These are phyloP conservation scores for Dactylorhiza incarnata DNA, from an alignment of 106 monocot genomes.

Conservation along the genomic window DNA sequence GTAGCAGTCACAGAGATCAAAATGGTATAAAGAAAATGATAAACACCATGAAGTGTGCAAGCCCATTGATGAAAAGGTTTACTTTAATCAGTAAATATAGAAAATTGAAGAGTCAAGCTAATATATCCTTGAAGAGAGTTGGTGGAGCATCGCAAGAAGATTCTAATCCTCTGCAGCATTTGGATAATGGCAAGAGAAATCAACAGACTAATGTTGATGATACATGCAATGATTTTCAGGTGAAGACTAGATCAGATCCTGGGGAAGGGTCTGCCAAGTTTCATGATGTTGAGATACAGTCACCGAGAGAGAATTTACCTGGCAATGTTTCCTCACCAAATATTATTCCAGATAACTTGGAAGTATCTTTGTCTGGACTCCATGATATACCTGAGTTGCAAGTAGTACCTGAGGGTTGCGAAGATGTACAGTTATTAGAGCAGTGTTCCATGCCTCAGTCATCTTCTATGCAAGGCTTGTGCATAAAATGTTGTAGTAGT, in stretches of 20 bases:
- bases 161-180: neutral
- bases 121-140: neutral
- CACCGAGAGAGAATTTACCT: neutral
- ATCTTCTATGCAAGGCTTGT: constrained; percentile 21
- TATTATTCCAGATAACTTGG: neutral
- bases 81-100: neutral
- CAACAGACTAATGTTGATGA: neutral
- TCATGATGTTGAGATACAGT: constrained; percentile 3
- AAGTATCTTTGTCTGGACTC: constrained; percentile 2
- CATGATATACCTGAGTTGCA: constrained; percentile 5
- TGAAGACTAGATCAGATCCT: neutral
- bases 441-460: constrained; percentile 10
- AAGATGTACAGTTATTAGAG: neutral
- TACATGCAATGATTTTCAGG: neutral
- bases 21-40: constrained; percentile 10
- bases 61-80: neutral
- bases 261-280: neutral
- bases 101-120: neutral
- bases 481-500: constrained; percentile 42
- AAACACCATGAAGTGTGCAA: neutral
- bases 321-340: neutral
- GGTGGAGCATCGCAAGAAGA: neutral
- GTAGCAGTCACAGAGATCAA: constrained; percentile 7
- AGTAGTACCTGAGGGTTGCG: neutral
- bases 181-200: neutral